These are phyloP conservation scores for Castanea mollissima DNA, from an alignment of 306 rosid genomes.

Conservation along the genomic window DNA sequence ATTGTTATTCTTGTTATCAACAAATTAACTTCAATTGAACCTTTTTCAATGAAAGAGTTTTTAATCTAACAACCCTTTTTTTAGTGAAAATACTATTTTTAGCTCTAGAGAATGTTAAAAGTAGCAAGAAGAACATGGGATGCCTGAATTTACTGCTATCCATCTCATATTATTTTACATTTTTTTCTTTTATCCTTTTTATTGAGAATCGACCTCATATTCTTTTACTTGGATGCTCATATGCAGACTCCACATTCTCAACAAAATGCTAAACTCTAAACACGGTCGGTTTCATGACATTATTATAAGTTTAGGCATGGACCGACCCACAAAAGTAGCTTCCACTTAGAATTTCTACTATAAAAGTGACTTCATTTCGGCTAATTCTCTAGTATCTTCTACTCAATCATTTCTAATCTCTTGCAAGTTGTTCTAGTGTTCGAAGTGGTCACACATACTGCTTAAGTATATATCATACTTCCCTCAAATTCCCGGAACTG, in stretches of 20 bases:
- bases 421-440: slow-evolving; percentile 39
- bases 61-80: not conserved
- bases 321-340: slow-evolving; percentile 34
- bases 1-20: not conserved
- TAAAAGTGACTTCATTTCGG: slow-evolving; percentile 4
- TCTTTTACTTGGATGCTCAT: slow-evolving; percentile 6
- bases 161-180: not conserved
- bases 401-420: slow-evolving; percentile 12
- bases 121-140: not conserved
- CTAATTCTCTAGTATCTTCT: slow-evolving; percentile 11
- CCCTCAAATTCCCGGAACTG: slow-evolving; percentile 34
- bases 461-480: slow-evolving; percentile 5
- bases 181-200: no score
- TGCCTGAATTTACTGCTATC: not conserved
- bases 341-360: slow-evolving; percentile 37
- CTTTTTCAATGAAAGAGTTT: not conserved
- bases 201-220: no score
- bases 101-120: not conserved
- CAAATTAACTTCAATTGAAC: not conserved
- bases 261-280: slow-evolving; percentile 25
- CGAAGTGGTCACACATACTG: slow-evolving; percentile 31
- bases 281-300: slow-evolving; percentile 37
- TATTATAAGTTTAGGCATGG: slow-evolving; percentile 37
- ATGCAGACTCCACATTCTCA: slow-evolving; percentile 20
- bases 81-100: not conserved